phyloP scores from a whole-genome alignment of 306 rosid species.

The Arachis hypogaea region DNA sequence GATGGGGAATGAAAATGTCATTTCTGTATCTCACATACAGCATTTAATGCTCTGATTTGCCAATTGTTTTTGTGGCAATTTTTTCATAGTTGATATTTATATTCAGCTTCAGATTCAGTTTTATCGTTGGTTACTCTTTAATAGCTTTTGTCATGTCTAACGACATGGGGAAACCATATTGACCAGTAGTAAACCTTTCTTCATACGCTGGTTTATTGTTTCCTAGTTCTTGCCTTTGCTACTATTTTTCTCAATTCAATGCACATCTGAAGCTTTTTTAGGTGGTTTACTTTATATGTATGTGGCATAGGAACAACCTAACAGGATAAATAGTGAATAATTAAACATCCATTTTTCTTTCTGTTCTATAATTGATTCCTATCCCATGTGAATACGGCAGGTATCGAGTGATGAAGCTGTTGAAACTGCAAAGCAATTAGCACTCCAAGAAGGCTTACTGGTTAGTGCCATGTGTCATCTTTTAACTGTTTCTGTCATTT shows the following conservation, averaged over 20 bases:
- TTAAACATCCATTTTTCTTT: slow-evolving; percentile 7
- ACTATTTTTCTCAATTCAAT: slow-evolving; percentile 14
- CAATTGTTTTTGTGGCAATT: slow-evolving; percentile 7
- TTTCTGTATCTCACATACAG: slow-evolving; percentile 14
- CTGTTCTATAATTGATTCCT: slow-evolving; percentile 28
- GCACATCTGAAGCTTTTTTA: slow-evolving; percentile 16
- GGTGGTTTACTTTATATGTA: slow-evolving; percentile 10
- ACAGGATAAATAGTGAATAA: slow-evolving; percentile 25
- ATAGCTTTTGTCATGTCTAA: slow-evolving; percentile 8
- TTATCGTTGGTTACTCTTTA: slow-evolving; percentile 1
- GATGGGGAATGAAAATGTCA: slow-evolving; percentile 15
- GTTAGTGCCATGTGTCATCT: slow-evolving; percentile 53
- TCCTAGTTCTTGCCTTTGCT: slow-evolving; percentile 24
- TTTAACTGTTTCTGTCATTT: slow-evolving; percentile 24
- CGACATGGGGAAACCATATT: slow-evolving; percentile 21
- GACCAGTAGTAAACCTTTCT: slow-evolving; percentile 25
- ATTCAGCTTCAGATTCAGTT: not conserved
- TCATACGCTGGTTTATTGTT: slow-evolving; percentile 17
- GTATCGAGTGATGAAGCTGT: slow-evolving; percentile 88
- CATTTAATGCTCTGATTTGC: slow-evolving; percentile 29
- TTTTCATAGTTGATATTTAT: slow-evolving; percentile 18
- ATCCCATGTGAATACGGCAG: slow-evolving; percentile 56
- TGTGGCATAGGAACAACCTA: slow-evolving; percentile 6
- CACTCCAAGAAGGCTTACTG: slow-evolving; percentile 98
- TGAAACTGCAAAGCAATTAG: slow-evolving; percentile 91